These are phyloP conservation scores for Petunia hybrid DNA, from an alignment of 305 asterid species.

Conservation along the genomic window DNA sequence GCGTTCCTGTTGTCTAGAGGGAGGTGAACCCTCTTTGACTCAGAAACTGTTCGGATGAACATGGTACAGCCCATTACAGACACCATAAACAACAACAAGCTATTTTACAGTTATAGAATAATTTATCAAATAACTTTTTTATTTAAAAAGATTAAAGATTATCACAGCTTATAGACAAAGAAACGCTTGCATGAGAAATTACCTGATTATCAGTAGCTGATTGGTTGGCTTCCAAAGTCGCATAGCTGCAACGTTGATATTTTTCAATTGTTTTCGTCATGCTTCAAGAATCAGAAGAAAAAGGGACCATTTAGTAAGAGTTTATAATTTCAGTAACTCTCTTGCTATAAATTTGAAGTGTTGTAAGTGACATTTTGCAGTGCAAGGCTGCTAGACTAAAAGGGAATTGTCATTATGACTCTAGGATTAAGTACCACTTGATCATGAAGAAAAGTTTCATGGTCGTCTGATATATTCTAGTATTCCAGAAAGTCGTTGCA, in stretches of 20 bases:
- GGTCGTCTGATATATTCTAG: not conserved
- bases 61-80: too few relatives aligned
- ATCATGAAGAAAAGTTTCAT: not conserved
- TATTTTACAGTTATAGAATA: too few relatives aligned
- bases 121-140: not conserved
- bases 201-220: slow-evolving; percentile 39
- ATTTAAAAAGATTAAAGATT: not conserved
- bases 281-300: slow-evolving; percentile 28
- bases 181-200: not conserved
- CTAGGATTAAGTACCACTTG: not conserved
- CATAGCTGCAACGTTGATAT: slow-evolving; percentile 46
- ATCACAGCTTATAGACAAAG: not conserved
- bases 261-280: slow-evolving; percentile 44
- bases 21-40: too few relatives aligned
- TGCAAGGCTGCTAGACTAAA: not conserved
- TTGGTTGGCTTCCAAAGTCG: slow-evolving; percentile 37
- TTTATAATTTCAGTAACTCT: not conserved
- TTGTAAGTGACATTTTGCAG: not conserved
- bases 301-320: not conserved
- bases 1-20: too few relatives aligned
- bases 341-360: not conserved
- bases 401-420: not conserved
- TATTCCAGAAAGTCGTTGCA: not conserved
- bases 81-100: too few relatives aligned
- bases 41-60: too few relatives aligned